phyloP scores from a whole-genome alignment of 2,329 filamentous ascomycete species.

The Myotisia sp. region DNA sequence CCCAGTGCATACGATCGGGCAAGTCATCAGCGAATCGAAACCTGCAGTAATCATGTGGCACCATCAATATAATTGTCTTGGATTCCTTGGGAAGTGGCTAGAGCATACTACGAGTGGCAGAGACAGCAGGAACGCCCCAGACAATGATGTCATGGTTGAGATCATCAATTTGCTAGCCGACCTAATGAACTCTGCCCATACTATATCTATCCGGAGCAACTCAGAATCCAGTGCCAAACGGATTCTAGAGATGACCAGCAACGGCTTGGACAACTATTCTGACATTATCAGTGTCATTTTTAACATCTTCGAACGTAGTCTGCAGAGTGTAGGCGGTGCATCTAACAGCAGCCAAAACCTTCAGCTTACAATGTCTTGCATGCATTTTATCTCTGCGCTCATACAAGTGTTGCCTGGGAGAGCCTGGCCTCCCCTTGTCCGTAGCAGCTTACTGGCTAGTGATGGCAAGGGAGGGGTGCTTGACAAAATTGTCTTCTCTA shows the following conservation, averaged over 20 bases:
- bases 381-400: constrained; percentile 65
- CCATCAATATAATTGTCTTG: constrained; percentile 61
- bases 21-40: constrained; percentile 62
- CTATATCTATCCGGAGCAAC: constrained; percentile 17
- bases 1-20: constrained; percentile 27
- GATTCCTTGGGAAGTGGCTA: constrained; percentile 59
- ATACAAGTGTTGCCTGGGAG: constrained; percentile 60
- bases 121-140: constrained; percentile 40
- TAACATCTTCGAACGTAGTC: constrained; percentile 64
- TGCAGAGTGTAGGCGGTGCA: constrained; percentile 38
- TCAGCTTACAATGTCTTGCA: constrained; percentile 56
- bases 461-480: constrained; percentile 65
- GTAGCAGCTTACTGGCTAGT: constrained; percentile 64
- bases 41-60: constrained; percentile 63
- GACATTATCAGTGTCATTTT: constrained; percentile 74
- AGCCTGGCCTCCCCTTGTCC: constrained; percentile 78
- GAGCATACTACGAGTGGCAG: constrained; percentile 35
- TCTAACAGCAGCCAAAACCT: constrained; percentile 50
- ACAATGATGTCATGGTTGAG: constrained; percentile 52
- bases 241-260: constrained; percentile 37
- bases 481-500: constrained; percentile 61
- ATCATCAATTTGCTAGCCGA: constrained; percentile 60
- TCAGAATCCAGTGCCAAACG: constrained; percentile 27
- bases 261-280: constrained; percentile 31
- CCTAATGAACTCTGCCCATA: constrained; percentile 41